These are phyloP conservation scores for Bjerkandera adusta DNA, from an alignment of 1,284 basidiomycete genomes.

Conservation along the genomic window DNA sequence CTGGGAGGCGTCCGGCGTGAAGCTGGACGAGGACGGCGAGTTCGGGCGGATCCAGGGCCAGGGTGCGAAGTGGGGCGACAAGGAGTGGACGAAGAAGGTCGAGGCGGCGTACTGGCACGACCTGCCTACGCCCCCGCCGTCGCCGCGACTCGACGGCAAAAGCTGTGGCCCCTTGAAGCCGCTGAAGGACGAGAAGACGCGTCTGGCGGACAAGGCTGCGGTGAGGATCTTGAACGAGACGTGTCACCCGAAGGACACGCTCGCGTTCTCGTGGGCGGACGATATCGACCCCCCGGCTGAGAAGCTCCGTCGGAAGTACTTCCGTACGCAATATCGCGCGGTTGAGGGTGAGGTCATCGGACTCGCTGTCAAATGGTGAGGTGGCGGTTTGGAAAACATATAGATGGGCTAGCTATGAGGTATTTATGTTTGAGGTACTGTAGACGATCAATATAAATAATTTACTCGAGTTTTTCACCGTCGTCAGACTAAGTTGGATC, in stretches of 20 bases:
- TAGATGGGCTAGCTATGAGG: background rate
- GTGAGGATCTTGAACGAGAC: constrained; percentile 42
- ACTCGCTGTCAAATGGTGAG: constrained; percentile 37
- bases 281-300: constrained; percentile 41
- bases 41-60: constrained; percentile 22
- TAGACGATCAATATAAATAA: too few species aligned
- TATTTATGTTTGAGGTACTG: background rate
- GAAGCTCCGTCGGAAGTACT: constrained; percentile 42
- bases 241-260: constrained; percentile 21
- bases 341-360: constrained; percentile 81
- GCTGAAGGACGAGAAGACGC: constrained; percentile 10
- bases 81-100: constrained; percentile 77
- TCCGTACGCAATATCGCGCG: constrained; percentile 83
- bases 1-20: constrained; percentile 52
- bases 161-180: background rate
- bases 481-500: too few species aligned
- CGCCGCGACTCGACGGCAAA: constrained; percentile 28
- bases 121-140: constrained; percentile 50
- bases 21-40: constrained; percentile 38
- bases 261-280: constrained; percentile 25
- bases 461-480: too few species aligned
- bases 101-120: constrained; percentile 76
- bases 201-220: constrained; percentile 41
- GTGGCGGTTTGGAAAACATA: background rate
- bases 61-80: constrained; percentile 66